These are phyloP conservation scores for Murraya koenigii DNA, from an alignment of 345 rosid species.

Conservation along the genomic window DNA sequence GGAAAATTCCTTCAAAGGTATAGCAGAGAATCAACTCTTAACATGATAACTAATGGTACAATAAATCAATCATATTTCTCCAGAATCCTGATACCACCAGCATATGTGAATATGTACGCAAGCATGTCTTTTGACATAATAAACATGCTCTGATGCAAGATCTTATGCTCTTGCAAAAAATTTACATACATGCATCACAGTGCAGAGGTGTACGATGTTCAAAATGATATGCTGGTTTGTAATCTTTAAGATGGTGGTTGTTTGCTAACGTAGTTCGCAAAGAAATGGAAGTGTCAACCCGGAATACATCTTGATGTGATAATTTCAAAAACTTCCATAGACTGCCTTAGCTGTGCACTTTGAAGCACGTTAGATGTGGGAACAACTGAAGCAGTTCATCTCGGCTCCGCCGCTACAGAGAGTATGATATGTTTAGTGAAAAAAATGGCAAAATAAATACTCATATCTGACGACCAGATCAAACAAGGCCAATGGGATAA, in stretches of 20 bases:
- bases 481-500: not conserved
- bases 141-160: not conserved
- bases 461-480: not conserved
- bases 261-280: not conserved
- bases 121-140: no score
- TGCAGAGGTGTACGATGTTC: not conserved
- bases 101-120: no score
- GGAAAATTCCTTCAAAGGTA: not conserved
- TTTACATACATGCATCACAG: not conserved
- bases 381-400: conserved; percentile 70
- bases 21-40: no score
- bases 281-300: not conserved
- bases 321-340: conserved; percentile 8
- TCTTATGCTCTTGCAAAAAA: not conserved
- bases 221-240: not conserved
- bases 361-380: conserved; percentile 76
- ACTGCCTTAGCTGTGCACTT: conserved; percentile 74
- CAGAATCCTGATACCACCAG: no score
- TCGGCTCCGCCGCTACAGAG: conserved; percentile 60
- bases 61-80: not conserved
- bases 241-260: not conserved
- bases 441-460: not conserved
- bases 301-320: not conserved
- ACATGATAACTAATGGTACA: no score
- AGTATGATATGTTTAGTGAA: not conserved